Conservation (phyloP, 306 rosid genomes). For the Ziziphus jujuba region DNA sequence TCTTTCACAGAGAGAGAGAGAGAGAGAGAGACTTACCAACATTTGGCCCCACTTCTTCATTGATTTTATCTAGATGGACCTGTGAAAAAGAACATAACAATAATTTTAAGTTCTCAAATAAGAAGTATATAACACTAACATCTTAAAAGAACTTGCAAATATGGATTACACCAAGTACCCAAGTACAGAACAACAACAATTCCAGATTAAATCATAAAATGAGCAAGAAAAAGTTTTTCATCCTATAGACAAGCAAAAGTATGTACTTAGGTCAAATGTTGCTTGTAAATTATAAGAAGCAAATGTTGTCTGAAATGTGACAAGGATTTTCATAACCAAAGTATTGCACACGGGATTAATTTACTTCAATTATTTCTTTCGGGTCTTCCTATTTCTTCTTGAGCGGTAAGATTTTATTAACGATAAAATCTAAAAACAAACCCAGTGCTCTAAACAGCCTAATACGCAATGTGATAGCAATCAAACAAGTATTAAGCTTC, state of each 20-base stretch:
- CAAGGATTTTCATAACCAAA: neutral
- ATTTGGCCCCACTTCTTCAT: constrained; percentile 42
- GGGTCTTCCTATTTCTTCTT: neutral
- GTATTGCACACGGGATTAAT: neutral
- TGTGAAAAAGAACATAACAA: constrained; percentile 28
- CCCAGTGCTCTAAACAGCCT: neutral
- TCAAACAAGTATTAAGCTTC: too few relatives aligned
- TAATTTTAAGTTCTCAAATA: neutral
- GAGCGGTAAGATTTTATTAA: too few relatives aligned
- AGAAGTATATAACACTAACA: neutral
- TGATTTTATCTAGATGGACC: constrained; percentile 51
- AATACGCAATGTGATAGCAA: neutral
- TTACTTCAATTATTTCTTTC: neutral
- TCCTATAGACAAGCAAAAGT: neutral
- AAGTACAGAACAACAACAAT: too few relatives aligned
- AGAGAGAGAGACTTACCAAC: constrained; percentile 44
- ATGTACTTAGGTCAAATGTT: neutral
- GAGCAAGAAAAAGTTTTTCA: neutral
- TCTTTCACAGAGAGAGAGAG: constrained; percentile 6
- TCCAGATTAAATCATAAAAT: too few relatives aligned
- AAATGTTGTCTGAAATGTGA: neutral
- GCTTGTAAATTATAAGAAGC: neutral
- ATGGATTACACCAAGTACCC: neutral
- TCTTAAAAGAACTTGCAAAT: neutral
- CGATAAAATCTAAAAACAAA: neutral